phyloP scores from a whole-genome alignment of 805 yeast genomes.

The Starmerella kuoi region DNA sequence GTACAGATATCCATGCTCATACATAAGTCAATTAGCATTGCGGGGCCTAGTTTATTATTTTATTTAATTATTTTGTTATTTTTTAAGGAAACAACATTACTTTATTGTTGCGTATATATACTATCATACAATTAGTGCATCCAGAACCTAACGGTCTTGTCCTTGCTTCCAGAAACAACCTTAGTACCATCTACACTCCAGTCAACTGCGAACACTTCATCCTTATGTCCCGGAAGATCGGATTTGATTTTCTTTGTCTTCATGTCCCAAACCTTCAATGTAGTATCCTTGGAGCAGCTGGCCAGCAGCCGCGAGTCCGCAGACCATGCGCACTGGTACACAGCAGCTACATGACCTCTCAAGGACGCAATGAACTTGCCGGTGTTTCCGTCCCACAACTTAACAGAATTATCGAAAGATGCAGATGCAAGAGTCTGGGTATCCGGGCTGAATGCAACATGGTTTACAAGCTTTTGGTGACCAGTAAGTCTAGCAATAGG shows the following conservation, averaged over 20 bases:
- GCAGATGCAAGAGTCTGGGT: slow-evolving; percentile 84
- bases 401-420: slow-evolving; percentile 89
- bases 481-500: slow-evolving; percentile 94
- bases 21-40: too few relatives aligned
- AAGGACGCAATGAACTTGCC: slow-evolving; percentile 84
- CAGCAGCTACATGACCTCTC: slow-evolving; percentile 96
- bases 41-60: too few relatives aligned
- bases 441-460: slow-evolving; percentile 91
- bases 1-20: too few relatives aligned
- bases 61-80: too few relatives aligned
- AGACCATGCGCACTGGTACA: slow-evolving; percentile 96
- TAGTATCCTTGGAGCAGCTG: slow-evolving; percentile 90
- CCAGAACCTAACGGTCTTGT: slow-evolving; percentile 89
- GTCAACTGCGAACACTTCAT: slow-evolving; percentile 93
- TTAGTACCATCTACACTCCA: slow-evolving; percentile 93
- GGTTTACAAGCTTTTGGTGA: slow-evolving; percentile 92
- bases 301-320: slow-evolving; percentile 84
- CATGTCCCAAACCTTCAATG: slow-evolving; percentile 92
- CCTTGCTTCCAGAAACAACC: slow-evolving; percentile 97
- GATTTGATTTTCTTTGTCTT: slow-evolving; percentile 69
- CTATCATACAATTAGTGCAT: too few relatives aligned
- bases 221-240: slow-evolving; percentile 91
- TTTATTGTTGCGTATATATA: too few relatives aligned
- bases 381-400: slow-evolving; percentile 89
- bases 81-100: too few relatives aligned